Base-by-base conservation (phyloP, 2,329 filamentous ascomycete genomes). In the Tricladium varicosporioides region DNA sequence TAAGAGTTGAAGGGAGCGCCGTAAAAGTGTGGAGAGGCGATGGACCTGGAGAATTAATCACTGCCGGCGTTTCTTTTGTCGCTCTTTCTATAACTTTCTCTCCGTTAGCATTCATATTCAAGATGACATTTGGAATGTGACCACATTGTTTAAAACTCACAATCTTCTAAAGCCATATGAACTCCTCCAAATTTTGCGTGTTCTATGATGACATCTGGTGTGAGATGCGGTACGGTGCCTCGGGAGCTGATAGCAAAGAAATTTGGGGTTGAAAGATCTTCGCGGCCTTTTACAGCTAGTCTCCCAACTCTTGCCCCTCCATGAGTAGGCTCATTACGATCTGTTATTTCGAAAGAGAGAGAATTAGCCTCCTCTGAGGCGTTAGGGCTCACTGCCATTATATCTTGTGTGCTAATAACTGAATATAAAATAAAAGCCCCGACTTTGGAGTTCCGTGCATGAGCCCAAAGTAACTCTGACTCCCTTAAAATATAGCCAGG, bases 91-190 rank as follows among this genome's bases (percentile, higher is more conserved):
- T 74, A 69, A 86, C 83, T 85, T 51, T 8, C 33, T 33, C 47
- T n/a, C 33, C 40, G 53, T 62, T 33, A 62, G 57, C 18, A 22
- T 33, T 51, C 19, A 19, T 33, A 40, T 40, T 11, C 10, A 40
- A 10, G 9, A 11, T 40, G 22, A 47, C 32, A 33, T 42, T 48
- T 15, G 32, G n/a, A 52, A 62, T 54, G 57, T 60, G 52, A 63
- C 36, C 7, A 44, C 10, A n/a, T 36, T 57, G 16, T 40, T n/a
- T 27, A 73, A 4, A 13, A 74, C 89, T 74, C 80, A 97, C 94
- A 97, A 73, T 99, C 94, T 78, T 99, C 94, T 27, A 97, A 76
- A 0, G 88, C 90, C 67, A 94, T 78, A 70, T 96, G 96, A 2
- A 90, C 79, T 22, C 88, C 89, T 27, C 78, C 76, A 58, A 95